A percentile compares a stretch with the other conserved stretches of the same genome.
These are phyloP conservation scores for Exidia glandulosa DNA, from an alignment of 768 basidiomycete genomes.

Conservation along the genomic window DNA sequence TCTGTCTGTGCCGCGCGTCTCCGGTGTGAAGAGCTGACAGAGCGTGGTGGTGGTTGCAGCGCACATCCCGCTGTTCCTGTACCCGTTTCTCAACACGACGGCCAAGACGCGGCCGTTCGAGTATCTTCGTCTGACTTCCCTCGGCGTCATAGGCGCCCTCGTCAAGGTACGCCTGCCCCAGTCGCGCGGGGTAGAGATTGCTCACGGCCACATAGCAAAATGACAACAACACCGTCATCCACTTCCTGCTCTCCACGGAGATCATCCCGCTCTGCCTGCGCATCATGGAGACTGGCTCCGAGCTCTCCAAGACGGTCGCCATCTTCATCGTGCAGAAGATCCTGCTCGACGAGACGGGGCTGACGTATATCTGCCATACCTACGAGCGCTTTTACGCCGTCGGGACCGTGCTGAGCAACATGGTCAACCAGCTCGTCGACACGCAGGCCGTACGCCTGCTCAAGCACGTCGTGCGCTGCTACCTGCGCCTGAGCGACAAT, in stretches of 20 bases:
- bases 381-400: constrained; percentile 99
- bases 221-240: constrained; percentile 97
- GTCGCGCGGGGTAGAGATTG: neutral
- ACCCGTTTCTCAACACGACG: constrained; percentile 97
- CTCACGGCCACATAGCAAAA: constrained; percentile 61
- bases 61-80: constrained; percentile 89
- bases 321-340: constrained; percentile 99
- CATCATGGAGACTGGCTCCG: constrained; percentile 99
- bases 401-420: constrained; percentile 94
- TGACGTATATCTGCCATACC: constrained; percentile 99
- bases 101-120: constrained; percentile 99
- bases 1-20: neutral
- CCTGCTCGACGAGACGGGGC: constrained; percentile 89
- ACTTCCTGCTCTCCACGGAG: constrained; percentile 97
- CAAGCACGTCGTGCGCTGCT: constrained; percentile 97
- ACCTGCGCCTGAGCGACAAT: constrained; percentile 91
- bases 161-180: constrained; percentile 61
- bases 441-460: constrained; percentile 92
- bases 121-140: constrained; percentile 94
- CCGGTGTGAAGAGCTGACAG: neutral
- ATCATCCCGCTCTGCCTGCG: constrained; percentile 98
- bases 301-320: constrained; percentile 96
- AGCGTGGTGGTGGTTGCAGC: constrained; percentile 36
- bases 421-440: constrained; percentile 97
- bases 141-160: constrained; percentile 98